These are phyloP conservation scores for Aspergillus sparsus DNA, from an alignment of 495 filamentous ascomycete genomes.

Conservation along the genomic window DNA sequence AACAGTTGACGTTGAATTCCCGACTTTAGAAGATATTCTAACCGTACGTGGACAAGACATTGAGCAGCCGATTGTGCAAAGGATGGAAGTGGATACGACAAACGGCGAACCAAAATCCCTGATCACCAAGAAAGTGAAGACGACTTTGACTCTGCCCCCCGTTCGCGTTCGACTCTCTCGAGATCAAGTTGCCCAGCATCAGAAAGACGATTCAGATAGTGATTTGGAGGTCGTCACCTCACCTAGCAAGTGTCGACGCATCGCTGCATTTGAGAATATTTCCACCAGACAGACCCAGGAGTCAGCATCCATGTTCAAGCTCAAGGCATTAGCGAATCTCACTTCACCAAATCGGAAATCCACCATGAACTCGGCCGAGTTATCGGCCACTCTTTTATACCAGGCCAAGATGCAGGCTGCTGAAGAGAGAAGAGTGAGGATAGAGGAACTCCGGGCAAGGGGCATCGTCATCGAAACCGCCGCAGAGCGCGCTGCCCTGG, in stretches of 20 bases:
- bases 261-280: slow-evolving; percentile 69
- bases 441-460: slow-evolving; percentile 72
- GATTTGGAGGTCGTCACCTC: slow-evolving; percentile 64
- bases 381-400: slow-evolving; percentile 65
- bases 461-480: slow-evolving; percentile 82
- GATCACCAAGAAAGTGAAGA: slow-evolving; percentile 22
- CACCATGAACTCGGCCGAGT: slow-evolving; percentile 66
- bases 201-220: slow-evolving; percentile 61
- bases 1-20: slow-evolving; percentile 18
- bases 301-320: slow-evolving; percentile 61
- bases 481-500: slow-evolving; percentile 80
- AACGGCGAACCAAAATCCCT: slow-evolving; percentile 7
- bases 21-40: slow-evolving; percentile 26
- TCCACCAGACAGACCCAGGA: slow-evolving; percentile 59
- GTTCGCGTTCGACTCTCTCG: slow-evolving; percentile 43
- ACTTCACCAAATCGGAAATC: slow-evolving; percentile 59
- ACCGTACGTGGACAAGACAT: slow-evolving; percentile 11
- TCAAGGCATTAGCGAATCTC: slow-evolving; percentile 75
- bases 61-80: slow-evolving; percentile 11
- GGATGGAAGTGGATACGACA: slow-evolving; percentile 8
- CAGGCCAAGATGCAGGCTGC: slow-evolving; percentile 79
- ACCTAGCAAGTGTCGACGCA: slow-evolving; percentile 41
- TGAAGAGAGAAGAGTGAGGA: slow-evolving; percentile 72
- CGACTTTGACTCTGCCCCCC: slow-evolving; percentile 29
- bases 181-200: slow-evolving; percentile 40